These are phyloP conservation scores for Salmacisia buchloeana DNA, from an alignment of 1,284 basidiomycete species.

Conservation along the genomic window DNA sequence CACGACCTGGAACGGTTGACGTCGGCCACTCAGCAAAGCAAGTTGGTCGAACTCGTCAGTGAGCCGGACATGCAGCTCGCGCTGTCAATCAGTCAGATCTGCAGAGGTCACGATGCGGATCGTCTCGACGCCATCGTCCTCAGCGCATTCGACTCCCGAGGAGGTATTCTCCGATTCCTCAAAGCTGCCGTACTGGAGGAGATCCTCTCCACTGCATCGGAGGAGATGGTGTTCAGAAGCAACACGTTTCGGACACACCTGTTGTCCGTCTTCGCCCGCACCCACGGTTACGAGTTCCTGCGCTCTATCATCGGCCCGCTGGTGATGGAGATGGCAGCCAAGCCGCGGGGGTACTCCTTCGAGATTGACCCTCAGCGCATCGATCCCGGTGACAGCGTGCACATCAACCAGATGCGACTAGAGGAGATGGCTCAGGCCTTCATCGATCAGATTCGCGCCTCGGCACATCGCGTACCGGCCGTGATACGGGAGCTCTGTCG, in stretches of 20 bases:
- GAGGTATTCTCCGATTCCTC: slow-evolving; percentile 40
- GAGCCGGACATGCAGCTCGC: slow-evolving; percentile 38
- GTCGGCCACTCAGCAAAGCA: slow-evolving; percentile 27
- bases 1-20: slow-evolving; percentile 41
- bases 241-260: slow-evolving; percentile 44
- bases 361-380: slow-evolving; percentile 41
- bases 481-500: slow-evolving; percentile 45
- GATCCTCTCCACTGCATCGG: slow-evolving; percentile 33
- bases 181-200: slow-evolving; percentile 40
- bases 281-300: slow-evolving; percentile 46
- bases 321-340: slow-evolving; percentile 38
- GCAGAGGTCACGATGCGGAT: slow-evolving; percentile 33
- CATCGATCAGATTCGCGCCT: slow-evolving; percentile 44
- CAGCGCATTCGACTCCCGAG: slow-evolving; percentile 41
- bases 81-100: slow-evolving; percentile 36
- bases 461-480: slow-evolving; percentile 39
- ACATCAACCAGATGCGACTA: slow-evolving; percentile 34
- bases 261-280: slow-evolving; percentile 36
- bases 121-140: slow-evolving; percentile 32
- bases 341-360: slow-evolving; percentile 39
- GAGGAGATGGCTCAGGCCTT: slow-evolving; percentile 44
- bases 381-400: slow-evolving; percentile 30
- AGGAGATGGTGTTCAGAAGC: slow-evolving; percentile 46
- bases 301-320: slow-evolving; percentile 42
- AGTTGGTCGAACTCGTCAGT: slow-evolving; percentile 36